Evolutionary conservation across 805 yeast species (phyloP).

Genomic region (Metschnikowia noctiluminum): DNA sequence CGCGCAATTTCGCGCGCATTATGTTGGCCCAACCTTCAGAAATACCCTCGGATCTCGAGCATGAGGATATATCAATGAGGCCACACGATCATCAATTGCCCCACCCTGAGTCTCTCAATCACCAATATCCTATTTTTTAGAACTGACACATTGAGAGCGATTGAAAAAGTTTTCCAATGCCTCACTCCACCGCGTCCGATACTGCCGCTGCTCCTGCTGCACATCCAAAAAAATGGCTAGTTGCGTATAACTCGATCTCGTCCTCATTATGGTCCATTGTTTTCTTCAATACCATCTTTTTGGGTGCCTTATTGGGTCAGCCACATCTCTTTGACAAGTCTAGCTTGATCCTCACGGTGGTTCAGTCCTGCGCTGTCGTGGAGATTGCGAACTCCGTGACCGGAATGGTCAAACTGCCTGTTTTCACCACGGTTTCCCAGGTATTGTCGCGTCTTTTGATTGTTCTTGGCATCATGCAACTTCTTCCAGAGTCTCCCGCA

Average conservation of each 20-base stretch:
- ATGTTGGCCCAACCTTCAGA: background rate
- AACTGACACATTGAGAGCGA: too few species aligned
- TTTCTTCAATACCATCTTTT: slow-evolving; percentile 37
- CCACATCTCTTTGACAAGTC: slow-evolving; percentile 64
- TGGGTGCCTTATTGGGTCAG: slow-evolving; percentile 48
- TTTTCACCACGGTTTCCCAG: slow-evolving; percentile 81
- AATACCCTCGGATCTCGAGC: too few species aligned
- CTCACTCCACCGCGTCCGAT: too few species aligned
- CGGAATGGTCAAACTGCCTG: slow-evolving; percentile 83
- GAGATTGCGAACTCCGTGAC: slow-evolving; percentile 75
- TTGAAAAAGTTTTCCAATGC: too few species aligned
- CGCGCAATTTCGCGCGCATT: background rate
- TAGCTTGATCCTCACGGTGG: slow-evolving; percentile 51
- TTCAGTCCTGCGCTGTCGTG: slow-evolving; percentile 76
- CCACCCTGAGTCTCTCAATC: too few species aligned
- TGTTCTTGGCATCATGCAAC: slow-evolving; percentile 75
- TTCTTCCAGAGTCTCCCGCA: slow-evolving; percentile 73
- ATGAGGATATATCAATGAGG: too few species aligned
- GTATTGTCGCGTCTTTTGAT: slow-evolving; percentile 81
- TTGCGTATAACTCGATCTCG: slow-evolving; percentile 41
- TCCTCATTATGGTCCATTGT: slow-evolving; percentile 42
- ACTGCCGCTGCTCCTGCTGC: background rate
- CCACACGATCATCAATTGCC: too few species aligned
- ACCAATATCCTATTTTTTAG: too few species aligned
- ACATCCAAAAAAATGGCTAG: slow-evolving; percentile 35